phyloP scores from a whole-genome alignment of 768 basidiomycete species.

The Mycena chlorophos region DNA sequence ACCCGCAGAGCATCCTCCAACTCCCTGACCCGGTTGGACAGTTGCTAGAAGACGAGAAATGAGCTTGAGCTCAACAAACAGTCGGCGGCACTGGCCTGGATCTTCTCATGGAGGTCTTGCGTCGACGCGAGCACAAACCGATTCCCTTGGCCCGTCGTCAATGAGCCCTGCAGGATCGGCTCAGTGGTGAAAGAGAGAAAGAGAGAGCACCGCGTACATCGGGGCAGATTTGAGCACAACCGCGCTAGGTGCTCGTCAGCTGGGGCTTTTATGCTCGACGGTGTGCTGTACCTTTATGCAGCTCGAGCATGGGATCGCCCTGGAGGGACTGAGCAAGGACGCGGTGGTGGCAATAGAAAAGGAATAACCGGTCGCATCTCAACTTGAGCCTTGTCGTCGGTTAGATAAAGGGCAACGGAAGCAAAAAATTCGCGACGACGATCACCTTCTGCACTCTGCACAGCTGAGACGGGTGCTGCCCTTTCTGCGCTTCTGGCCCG shows the following conservation, averaged over 20 bases:
- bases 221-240: conserved; percentile 80
- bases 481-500: conserved; percentile 59
- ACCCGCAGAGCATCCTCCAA: conserved; percentile 70
- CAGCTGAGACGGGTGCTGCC: conserved; percentile 78
- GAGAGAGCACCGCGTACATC: conserved; percentile 51
- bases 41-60: too few relatives aligned
- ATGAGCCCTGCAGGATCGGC: conserved; percentile 50
- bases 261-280: neutral
- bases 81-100: too few relatives aligned
- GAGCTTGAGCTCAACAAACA: too few relatives aligned
- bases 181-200: conserved; percentile 17
- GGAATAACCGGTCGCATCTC: conserved; percentile 61
- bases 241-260: conserved; percentile 47
- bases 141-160: conserved; percentile 74
- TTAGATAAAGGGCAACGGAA: conserved; percentile 12
- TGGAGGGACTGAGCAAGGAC: neutral
- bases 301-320: conserved; percentile 67
- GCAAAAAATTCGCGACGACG: conserved; percentile 8
- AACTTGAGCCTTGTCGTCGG: conserved; percentile 53
- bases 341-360: neutral
- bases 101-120: conserved; percentile 82
- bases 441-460: conserved; percentile 77
- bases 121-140: conserved; percentile 81
- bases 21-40: conserved; percentile 71
- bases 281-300: conserved; percentile 65